Conservation (phyloP, 345 rosid genomes). For the Kernera saxatilis region DNA sequence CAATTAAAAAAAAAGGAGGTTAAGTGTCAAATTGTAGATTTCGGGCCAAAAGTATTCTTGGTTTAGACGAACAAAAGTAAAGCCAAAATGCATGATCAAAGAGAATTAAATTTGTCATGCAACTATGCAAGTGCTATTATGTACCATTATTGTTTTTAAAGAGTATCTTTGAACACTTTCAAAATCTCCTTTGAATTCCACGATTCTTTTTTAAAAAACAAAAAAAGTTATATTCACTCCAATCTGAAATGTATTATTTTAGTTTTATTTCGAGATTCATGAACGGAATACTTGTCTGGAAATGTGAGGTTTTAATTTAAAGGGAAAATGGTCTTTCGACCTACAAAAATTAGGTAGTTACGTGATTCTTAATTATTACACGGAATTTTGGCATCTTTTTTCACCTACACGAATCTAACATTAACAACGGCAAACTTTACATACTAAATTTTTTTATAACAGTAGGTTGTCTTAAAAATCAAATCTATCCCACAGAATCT, state of each 20-base stretch:
- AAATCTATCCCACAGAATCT: conserved; percentile 1
- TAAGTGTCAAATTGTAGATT: background rate
- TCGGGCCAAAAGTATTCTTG: background rate
- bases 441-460: background rate
- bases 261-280: conserved; percentile 4
- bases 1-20: background rate
- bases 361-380: conserved; percentile 7
- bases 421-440: background rate
- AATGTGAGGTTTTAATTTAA: conserved; percentile 10
- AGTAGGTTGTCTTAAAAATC: background rate
- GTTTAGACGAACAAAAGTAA: conserved; percentile 15
- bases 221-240: background rate
- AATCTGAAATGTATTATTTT: background rate
- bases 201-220: too few species aligned
- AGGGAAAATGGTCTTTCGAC: conserved; percentile 2
- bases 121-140: conserved; percentile 27
- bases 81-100: conserved; percentile 14
- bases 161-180: conserved; percentile 28
- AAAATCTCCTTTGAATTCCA: background rate
- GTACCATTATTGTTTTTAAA: background rate
- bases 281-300: conserved; percentile 10
- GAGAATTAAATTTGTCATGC: conserved; percentile 21
- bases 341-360: conserved; percentile 11
- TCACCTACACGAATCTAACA: conserved; percentile 12
- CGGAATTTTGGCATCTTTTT: background rate